These are phyloP conservation scores for Pelargonium fulgidum DNA, from an alignment of 441 rosid species.

Conservation along the genomic window DNA sequence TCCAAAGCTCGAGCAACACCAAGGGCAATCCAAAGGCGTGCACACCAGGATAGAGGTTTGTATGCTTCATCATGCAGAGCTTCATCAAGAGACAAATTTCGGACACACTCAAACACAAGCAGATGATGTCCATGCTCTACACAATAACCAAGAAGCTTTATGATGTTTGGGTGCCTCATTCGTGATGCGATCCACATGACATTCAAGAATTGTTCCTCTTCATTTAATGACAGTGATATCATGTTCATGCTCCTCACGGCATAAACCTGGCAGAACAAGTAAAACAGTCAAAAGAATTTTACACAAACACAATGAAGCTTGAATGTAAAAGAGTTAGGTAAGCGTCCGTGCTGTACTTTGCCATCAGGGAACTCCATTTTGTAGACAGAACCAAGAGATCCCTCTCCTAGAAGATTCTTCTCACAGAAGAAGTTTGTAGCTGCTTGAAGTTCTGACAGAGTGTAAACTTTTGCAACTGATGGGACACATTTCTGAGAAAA, in stretches of 20 bases:
- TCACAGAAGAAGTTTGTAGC: conserved; percentile 73
- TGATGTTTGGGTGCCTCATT: conserved; percentile 78
- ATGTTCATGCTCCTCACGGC: conserved; percentile 70
- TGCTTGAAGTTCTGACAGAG: conserved; percentile 64
- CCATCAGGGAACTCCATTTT: conserved; percentile 73
- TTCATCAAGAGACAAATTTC: conserved; percentile 56
- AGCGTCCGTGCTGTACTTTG: conserved; percentile 38
- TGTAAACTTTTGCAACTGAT: conserved; percentile 46
- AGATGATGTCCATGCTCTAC: conserved; percentile 76
- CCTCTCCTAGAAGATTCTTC: conserved; percentile 72
- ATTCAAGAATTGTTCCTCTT: conserved; percentile 73
- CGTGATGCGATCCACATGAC: conserved; percentile 60
- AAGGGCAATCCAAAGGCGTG: conserved; percentile 71
- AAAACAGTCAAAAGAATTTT: conserved; percentile 2
- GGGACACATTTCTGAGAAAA: conserved; percentile 45
- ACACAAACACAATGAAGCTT: conserved; percentile 6
- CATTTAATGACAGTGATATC: conserved; percentile 64
- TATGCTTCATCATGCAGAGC: conserved; percentile 56
- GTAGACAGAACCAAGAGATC: conserved; percentile 91
- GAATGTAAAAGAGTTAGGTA: conserved; percentile 11
- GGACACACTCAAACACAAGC: conserved; percentile 70
- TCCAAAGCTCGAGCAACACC: conserved; percentile 77
- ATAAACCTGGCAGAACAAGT: conserved; percentile 40
- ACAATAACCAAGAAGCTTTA: conserved; percentile 76
- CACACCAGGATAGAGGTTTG: conserved; percentile 75